Evolutionary conservation across 371 early-diverging fungal species (phyloP).

Genomic region (Haplosporangium sp.): DNA sequence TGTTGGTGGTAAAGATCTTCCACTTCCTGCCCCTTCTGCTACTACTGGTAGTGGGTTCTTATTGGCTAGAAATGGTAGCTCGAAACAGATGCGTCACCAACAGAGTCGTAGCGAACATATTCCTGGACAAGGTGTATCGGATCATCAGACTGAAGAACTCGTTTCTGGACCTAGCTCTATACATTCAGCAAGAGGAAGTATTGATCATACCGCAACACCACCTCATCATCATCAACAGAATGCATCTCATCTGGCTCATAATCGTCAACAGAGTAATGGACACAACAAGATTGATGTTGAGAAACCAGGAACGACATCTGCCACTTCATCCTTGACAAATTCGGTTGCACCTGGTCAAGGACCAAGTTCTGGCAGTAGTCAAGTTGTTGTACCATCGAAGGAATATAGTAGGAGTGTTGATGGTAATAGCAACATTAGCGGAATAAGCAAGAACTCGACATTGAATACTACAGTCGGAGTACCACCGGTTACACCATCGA

Average conservation of each 20-base stretch:
- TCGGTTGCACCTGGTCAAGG: not conserved
- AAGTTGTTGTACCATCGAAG: no score
- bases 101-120: conserved; percentile 24
- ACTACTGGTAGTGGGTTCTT: conserved; percentile 27
- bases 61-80: conserved; percentile 23
- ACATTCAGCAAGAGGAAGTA: conserved; percentile 10
- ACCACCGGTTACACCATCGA: conserved; percentile 12
- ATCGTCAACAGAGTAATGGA: conserved; percentile 29
- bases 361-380: no score
- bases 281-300: conserved; percentile 42
- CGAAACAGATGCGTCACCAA: conserved; percentile 8
- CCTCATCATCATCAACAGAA: conserved; percentile 13
- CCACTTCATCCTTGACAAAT: conserved; percentile 10
- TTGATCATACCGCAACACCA: conserved; percentile 3
- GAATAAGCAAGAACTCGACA: conserved; percentile 7
- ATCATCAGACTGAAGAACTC: conserved; percentile 11
- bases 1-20: conserved; percentile 12
- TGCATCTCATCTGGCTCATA: conserved; percentile 1
- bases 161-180: not conserved
- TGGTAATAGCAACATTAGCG: not conserved
- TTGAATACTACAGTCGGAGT: conserved; percentile 11
- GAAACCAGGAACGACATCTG: conserved; percentile 11
- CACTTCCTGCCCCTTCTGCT: not conserved
- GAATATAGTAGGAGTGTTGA: not conserved
- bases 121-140: not conserved